Evolutionary conservation across 176 grass and related monocot species (phyloP).

Genomic region (Zea luxurians): DNA sequence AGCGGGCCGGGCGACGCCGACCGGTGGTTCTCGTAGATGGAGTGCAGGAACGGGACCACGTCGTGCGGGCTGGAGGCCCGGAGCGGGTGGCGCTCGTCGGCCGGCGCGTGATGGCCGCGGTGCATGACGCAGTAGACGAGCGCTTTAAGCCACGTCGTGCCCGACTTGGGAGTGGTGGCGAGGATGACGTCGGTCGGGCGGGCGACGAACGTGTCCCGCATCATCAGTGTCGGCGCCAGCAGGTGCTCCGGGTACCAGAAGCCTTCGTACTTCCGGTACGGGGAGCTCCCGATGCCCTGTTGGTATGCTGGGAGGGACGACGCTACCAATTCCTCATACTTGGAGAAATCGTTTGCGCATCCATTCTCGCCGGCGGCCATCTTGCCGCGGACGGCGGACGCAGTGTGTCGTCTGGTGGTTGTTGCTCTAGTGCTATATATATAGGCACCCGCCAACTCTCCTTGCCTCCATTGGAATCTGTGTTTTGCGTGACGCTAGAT

Average conservation of each 20-base stretch:
- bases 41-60: slow-evolving; percentile 40
- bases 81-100: slow-evolving; percentile 43
- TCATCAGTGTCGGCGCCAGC: slow-evolving; percentile 32
- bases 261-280: slow-evolving; percentile 26
- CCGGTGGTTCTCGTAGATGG: slow-evolving; percentile 10
- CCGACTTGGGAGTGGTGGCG: slow-evolving; percentile 50
- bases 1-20: background rate
- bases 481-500: too few relatives aligned
- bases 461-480: too few relatives aligned
- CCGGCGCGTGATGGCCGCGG: slow-evolving; percentile 6
- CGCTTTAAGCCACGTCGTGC: slow-evolving; percentile 68
- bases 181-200: slow-evolving; percentile 52
- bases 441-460: too few relatives aligned
- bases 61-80: slow-evolving; percentile 43
- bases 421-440: background rate
- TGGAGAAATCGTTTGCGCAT: background rate
- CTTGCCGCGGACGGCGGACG: background rate
- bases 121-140: slow-evolving; percentile 44
- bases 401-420: background rate
- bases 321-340: slow-evolving; percentile 38
- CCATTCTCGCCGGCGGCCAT: background rate
- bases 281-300: background rate
- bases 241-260: slow-evolving; percentile 55
- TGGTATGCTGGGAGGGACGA: slow-evolving; percentile 20
- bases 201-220: slow-evolving; percentile 41